These are phyloP conservation scores for Aspergillus aculeatus DNA, from an alignment of 2,329 filamentous ascomycete species.

Conservation along the genomic window DNA sequence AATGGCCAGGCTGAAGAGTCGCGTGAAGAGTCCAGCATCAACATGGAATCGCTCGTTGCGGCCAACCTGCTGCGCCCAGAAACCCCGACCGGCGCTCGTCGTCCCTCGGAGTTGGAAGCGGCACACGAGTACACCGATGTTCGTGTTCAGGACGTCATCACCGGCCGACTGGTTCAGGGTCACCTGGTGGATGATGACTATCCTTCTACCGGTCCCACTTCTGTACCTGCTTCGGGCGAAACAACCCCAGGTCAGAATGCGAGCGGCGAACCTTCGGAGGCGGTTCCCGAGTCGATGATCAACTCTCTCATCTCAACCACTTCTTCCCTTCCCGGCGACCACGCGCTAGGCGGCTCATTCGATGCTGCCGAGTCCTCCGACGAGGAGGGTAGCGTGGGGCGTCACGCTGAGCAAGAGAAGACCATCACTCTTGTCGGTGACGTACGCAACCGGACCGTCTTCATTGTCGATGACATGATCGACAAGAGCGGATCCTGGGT, in stretches of 20 bases:
- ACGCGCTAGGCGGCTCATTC: slow-evolving; percentile 77
- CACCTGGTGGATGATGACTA: slow-evolving; percentile 95
- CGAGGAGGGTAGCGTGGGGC: slow-evolving; percentile 59
- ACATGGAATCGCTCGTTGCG: slow-evolving; percentile 24
- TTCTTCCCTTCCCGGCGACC: slow-evolving; percentile 67
- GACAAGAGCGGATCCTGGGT: slow-evolving; percentile 98
- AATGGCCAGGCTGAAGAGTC: slow-evolving; percentile 16
- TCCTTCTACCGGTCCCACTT: slow-evolving; percentile 68
- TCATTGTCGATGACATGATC: slow-evolving; percentile 99
- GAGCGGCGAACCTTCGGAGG: slow-evolving; percentile 49
- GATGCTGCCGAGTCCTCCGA: slow-evolving; percentile 89
- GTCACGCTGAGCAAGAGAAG: slow-evolving; percentile 78
- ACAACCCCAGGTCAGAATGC: slow-evolving; percentile 49
- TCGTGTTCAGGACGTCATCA: slow-evolving; percentile 84
- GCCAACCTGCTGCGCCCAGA: slow-evolving; percentile 36
- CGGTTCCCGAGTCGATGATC: slow-evolving; percentile 79
- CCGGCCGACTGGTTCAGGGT: slow-evolving; percentile 84
- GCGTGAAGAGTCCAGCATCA: slow-evolving; percentile 20
- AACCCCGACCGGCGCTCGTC: slow-evolving; percentile 38
- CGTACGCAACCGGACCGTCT: slow-evolving; percentile 80
- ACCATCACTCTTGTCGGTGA: slow-evolving; percentile 98
- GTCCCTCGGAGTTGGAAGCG: slow-evolving; percentile 46
- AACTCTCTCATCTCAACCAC: slow-evolving; percentile 76
- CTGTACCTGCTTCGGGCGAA: slow-evolving; percentile 61
- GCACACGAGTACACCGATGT: slow-evolving; percentile 69